phyloP scores from a whole-genome alignment of 306 rosid genomes.

The Quercus robur region DNA sequence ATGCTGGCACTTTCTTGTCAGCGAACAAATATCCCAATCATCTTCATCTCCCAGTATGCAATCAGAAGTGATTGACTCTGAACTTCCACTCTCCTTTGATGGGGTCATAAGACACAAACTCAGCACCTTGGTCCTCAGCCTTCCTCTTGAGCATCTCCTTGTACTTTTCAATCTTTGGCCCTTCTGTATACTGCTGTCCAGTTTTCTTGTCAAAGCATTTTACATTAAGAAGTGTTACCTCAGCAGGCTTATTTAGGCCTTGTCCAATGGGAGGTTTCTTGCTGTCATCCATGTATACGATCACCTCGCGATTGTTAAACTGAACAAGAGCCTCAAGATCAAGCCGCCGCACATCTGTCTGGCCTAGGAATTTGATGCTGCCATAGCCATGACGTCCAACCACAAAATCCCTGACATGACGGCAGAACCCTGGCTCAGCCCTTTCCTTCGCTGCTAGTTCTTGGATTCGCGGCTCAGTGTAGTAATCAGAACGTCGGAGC shows the following conservation, averaged over 20 bases:
- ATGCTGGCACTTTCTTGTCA: neutral
- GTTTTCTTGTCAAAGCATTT: conserved; percentile 79
- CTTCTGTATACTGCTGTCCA: conserved; percentile 67
- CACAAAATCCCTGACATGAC: conserved; percentile 77
- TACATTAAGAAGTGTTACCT: conserved; percentile 87
- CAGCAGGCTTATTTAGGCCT: conserved; percentile 97
- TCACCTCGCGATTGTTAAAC: conserved; percentile 91
- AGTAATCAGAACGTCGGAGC: conserved; percentile 85
- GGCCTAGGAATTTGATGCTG: conserved; percentile 85
- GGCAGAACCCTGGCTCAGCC: conserved; percentile 89
- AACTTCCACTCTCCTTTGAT: conserved; percentile 91
- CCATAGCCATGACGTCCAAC: conserved; percentile 94
- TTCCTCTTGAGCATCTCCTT: conserved; percentile 88
- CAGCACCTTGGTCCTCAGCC: conserved; percentile 93
- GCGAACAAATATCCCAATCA: conserved; percentile 24
- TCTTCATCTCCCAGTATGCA: conserved; percentile 55
- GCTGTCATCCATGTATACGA: conserved; percentile 84
- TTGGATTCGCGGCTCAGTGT: conserved; percentile 81
- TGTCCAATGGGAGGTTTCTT: conserved; percentile 97
- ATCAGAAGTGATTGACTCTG: conserved; percentile 69
- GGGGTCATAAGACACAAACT: conserved; percentile 74
- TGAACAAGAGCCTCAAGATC: conserved; percentile 85
- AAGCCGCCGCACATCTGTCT: conserved; percentile 86
- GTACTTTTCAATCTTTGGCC: conserved; percentile 77
- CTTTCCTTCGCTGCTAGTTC: conserved; percentile 98